Percentiles rank a stretch among this genome's conserved stretches.
These are phyloP conservation scores for Botrytis hyacinthi DNA, from an alignment of 2,329 filamentous ascomycete genomes.

Conservation along the genomic window DNA sequence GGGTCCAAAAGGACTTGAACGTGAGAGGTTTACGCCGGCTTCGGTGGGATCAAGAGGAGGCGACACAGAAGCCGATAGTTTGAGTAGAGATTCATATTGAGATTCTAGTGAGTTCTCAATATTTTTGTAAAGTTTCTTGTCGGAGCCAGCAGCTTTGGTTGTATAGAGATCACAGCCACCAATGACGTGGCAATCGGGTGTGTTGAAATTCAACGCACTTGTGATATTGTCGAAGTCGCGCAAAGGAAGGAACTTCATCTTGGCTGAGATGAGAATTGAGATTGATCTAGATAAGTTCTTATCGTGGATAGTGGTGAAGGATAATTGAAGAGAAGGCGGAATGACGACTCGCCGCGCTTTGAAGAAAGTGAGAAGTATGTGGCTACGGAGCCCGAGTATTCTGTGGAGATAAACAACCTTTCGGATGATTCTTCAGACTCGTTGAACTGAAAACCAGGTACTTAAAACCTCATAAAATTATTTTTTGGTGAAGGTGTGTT, in stretches of 20 bases:
- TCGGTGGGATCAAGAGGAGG: slow-evolving; percentile 75
- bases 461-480: slow-evolving; percentile 31
- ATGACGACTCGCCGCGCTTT: slow-evolving; percentile 28
- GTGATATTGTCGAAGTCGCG: slow-evolving; percentile 90
- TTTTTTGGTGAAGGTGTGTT: slow-evolving; percentile 21
- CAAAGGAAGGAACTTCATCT: slow-evolving; percentile 79
- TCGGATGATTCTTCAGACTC: slow-evolving; percentile 39
- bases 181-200: slow-evolving; percentile 84
- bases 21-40: slow-evolving; percentile 67
- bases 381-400: slow-evolving; percentile 36
- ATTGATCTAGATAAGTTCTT: slow-evolving; percentile 30
- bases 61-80: slow-evolving; percentile 82
- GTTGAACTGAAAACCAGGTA: slow-evolving; percentile 38
- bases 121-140: slow-evolving; percentile 96
- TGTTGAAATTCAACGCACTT: slow-evolving; percentile 92
- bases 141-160: slow-evolving; percentile 89
- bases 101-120: slow-evolving; percentile 90
- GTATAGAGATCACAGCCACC: slow-evolving; percentile 97
- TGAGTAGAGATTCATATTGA: slow-evolving; percentile 84
- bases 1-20: slow-evolving; percentile 87
- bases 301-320: slow-evolving; percentile 29
- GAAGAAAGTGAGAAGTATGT: slow-evolving; percentile 36
- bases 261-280: slow-evolving; percentile 28
- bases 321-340: slow-evolving; percentile 20
- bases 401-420: slow-evolving; percentile 36